phyloP scores from a whole-genome alignment of 2,329 filamentous ascomycete species.

The Nemania abortiva region DNA sequence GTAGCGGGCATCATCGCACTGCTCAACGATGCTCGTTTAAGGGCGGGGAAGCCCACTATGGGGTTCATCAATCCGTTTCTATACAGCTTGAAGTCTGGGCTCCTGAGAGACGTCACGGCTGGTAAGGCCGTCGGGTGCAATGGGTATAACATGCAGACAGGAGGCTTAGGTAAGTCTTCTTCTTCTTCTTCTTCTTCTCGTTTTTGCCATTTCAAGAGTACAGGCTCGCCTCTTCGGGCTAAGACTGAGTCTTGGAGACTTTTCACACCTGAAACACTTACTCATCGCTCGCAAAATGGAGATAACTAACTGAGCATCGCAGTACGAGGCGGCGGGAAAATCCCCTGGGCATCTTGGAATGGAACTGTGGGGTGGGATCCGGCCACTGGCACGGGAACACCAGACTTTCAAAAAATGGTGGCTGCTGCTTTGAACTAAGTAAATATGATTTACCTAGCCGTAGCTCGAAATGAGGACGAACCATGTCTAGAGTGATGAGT shows the following conservation, averaged over 20 bases:
- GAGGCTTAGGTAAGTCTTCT: constrained; percentile 21
- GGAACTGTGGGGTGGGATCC: constrained; percentile 48
- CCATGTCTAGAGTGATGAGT: not conserved
- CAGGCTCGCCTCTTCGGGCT: not conserved
- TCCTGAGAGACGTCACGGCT: constrained; percentile 37
- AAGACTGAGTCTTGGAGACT: not conserved
- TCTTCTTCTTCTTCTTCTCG: not conserved
- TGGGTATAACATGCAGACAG: constrained; percentile 45
- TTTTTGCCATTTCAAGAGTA: not conserved
- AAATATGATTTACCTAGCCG: not conserved
- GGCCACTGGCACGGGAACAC: constrained; percentile 31
- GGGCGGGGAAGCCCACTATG: constrained; percentile 32
- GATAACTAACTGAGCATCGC: not conserved
- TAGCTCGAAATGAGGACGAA: too few relatives aligned
- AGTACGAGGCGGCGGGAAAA: constrained; percentile 44
- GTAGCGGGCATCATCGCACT: constrained; percentile 33
- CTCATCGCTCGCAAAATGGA: not conserved
- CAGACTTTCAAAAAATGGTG: constrained; percentile 36
- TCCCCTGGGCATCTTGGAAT: constrained; percentile 49
- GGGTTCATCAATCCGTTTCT: constrained; percentile 36
- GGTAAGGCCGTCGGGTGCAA: constrained; percentile 47
- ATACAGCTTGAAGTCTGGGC: constrained; percentile 25
- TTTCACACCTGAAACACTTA: not conserved
- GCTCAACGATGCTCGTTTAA: constrained; percentile 36
- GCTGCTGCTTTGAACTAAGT: constrained; percentile 28